Base-by-base conservation (phyloP, 2,329 filamentous ascomycete species). In the Fusarium fracticaudum region DNA sequence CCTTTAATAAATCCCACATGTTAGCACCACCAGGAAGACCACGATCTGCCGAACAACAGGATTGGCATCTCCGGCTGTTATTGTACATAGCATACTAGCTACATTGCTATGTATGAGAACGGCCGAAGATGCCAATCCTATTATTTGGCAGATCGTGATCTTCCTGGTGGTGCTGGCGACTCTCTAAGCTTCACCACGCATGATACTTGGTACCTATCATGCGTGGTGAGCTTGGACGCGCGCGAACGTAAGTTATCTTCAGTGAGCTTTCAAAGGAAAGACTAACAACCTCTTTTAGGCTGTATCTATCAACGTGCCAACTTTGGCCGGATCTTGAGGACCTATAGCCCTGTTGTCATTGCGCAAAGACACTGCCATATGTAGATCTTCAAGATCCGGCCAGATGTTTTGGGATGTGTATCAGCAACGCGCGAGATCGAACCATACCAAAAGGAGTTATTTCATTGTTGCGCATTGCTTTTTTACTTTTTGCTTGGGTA, bases 161-260 rank as follows among this genome's bases (percentile, higher is more conserved):
- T 29, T 63, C 43, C 44, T 44, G 64, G 24, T 50, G 64, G 64
- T 64, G 64, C 53, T 44, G 38, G 38, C 31, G 10, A 33, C 4
- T 3, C 40, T 24, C 31, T 38, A 61, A 57, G 15, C 38, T 43
- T 37, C 24, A 2, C 1, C 29, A 1, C 48, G n/a, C n/a, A 22
- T 57, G 48, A 37, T 26, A 14, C n/a, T 6, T 29, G 29, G 37
- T 61, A 61, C 48, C 59, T 15, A 37, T 29, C 38, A 44, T 24
- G 29, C 50, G 18, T 35, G 38, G 5, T 31, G 24, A 43, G 38
- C 31, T 62, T 44, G 60, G 17, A 43, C 20, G 12, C 48, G 59
- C 50, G 59, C 59, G 50, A 61, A 44, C 31, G 59, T 44, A 10
- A 37, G 59, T 37, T 22, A 6, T 6, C 3, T 18, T 5, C 15